These are phyloP conservation scores for Phaeoacremonium minimum DNA, from an alignment of 2,329 filamentous ascomycete genomes.

Conservation along the genomic window DNA sequence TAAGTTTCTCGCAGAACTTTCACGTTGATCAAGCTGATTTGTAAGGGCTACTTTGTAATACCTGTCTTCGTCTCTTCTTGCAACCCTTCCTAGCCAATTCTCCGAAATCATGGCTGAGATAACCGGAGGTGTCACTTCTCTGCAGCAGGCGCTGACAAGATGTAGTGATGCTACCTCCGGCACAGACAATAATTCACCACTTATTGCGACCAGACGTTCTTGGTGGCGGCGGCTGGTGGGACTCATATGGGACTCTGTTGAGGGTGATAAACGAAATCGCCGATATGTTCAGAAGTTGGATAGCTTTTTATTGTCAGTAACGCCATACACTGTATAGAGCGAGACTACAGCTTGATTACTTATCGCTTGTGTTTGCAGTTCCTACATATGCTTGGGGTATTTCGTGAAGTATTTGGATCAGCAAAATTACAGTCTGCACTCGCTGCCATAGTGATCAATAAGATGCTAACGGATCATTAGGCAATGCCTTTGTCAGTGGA, in stretches of 20 bases:
- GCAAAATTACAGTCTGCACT: constrained; percentile 3
- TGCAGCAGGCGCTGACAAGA: not conserved
- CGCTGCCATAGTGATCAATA: too few species aligned
- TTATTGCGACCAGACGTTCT: not conserved
- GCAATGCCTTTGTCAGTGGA: constrained; percentile 33
- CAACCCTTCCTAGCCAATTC: too few species aligned
- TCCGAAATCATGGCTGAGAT: not conserved
- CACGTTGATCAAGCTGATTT: too few species aligned
- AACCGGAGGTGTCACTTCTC: not conserved
- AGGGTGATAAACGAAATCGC: constrained; percentile 8
- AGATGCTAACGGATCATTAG: too few species aligned
- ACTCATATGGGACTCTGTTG: constrained; percentile 7
- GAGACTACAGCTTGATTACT: constrained; percentile 1
- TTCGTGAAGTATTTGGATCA: constrained; percentile 33
- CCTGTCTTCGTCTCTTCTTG: too few species aligned
- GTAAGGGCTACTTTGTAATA: too few species aligned
- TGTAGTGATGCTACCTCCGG: not conserved
- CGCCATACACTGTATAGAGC: constrained; percentile 5
- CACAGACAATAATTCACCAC: too few species aligned
- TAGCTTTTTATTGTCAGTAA: constrained; percentile 26
- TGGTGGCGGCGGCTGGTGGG: not conserved
- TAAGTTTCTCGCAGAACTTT: too few species aligned
- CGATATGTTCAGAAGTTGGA: constrained; percentile 25
- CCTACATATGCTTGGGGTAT: constrained; percentile 27
- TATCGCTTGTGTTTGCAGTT: constrained; percentile 15